phyloP scores from a whole-genome alignment of 306 rosid genomes.

The Acacia melanoxylon region DNA sequence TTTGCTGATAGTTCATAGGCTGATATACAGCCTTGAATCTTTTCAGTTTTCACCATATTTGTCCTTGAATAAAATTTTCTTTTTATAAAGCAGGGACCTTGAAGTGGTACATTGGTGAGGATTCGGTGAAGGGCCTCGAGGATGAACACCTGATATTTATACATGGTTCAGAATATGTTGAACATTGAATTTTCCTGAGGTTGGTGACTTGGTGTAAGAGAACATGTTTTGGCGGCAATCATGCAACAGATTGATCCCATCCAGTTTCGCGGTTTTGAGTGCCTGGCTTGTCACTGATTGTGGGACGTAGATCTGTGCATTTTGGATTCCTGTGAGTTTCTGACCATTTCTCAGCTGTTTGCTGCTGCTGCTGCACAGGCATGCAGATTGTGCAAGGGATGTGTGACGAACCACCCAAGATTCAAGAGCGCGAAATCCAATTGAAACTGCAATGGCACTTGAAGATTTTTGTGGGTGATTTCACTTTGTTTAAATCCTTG shows the following conservation, averaged over 20 bases:
- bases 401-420: constrained; percentile 1
- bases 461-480: constrained; percentile 22
- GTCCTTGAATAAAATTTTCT: constrained; percentile 2
- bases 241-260: constrained; percentile 11
- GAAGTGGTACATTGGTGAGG: constrained; percentile 63
- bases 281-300: constrained; percentile 15
- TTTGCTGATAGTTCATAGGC: constrained; percentile 17
- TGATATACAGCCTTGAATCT: not conserved
- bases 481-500: constrained; percentile 19
- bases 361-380: constrained; percentile 10
- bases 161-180: constrained; percentile 44
- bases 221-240: constrained; percentile 2
- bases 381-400: not conserved
- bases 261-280: constrained; percentile 18
- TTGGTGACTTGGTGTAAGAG: constrained; percentile 10
- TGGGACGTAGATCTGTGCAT: not conserved
- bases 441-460: constrained; percentile 1
- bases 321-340: not conserved
- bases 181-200: constrained; percentile 32
- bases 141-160: constrained; percentile 71
- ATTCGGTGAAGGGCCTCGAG: constrained; percentile 63
- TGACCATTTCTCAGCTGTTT: constrained; percentile 23
- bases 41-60: not conserved
- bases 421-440: constrained; percentile 22
- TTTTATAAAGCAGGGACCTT: constrained; percentile 51